Evolutionary conservation across 257 asterid species (phyloP).

Genomic region (Ocimum tenuiflorum): DNA sequence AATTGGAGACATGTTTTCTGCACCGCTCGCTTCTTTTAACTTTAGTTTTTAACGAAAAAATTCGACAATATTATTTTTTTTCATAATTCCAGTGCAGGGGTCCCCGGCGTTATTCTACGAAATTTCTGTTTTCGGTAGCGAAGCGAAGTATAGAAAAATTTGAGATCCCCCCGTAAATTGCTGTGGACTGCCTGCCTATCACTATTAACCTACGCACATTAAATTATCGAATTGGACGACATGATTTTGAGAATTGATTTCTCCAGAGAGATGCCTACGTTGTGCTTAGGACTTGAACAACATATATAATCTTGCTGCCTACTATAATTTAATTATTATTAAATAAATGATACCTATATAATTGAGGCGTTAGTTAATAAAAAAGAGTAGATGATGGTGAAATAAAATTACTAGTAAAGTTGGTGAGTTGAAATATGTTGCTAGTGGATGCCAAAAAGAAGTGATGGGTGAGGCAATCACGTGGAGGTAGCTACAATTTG

Average conservation of each 20-base stretch:
- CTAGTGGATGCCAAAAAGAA: slow-evolving; percentile 1
- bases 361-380: not conserved
- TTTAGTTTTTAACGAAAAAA: not conserved
- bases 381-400: not conserved
- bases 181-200: not conserved
- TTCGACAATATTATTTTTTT: not conserved
- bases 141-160: not conserved
- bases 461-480: slow-evolving; percentile 17
- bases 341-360: no score
- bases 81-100: not conserved
- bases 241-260: no score
- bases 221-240: not conserved
- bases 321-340: no score
- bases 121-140: not conserved
- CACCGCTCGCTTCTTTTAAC: not conserved
- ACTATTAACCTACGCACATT: not conserved
- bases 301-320: no score
- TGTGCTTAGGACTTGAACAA: no score
- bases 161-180: not conserved
- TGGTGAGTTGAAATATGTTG: not conserved
- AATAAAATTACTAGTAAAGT: not conserved
- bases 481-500: slow-evolving; percentile 18
- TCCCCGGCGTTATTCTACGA: not conserved
- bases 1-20: slow-evolving; percentile 12
- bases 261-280: no score